Evolutionary conservation across 345 rosid species (phyloP).

Genomic region (Bruguiera gymnorhiza): DNA sequence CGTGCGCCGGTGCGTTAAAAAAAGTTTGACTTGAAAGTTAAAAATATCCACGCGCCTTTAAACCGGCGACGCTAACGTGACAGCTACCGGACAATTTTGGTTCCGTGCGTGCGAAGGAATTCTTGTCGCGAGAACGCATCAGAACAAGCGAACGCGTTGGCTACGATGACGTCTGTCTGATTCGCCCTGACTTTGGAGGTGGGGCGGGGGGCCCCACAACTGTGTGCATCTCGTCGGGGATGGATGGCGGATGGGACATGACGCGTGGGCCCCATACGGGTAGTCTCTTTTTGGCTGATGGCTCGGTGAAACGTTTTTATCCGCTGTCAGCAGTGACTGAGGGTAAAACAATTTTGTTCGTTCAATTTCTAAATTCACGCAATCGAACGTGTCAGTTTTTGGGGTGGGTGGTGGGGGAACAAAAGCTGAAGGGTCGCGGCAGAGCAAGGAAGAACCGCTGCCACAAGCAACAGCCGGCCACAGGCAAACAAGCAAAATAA

Average conservation of each 20-base stretch:
- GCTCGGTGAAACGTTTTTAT: too few species aligned
- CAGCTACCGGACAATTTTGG: constrained; percentile 13
- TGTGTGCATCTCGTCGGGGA: constrained; percentile 25
- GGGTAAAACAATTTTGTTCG: too few species aligned
- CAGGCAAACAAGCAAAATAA: too few species aligned
- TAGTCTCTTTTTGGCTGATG: too few species aligned
- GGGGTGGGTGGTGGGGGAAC: too few species aligned
- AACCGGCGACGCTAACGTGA: constrained; percentile 29
- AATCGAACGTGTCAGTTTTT: too few species aligned
- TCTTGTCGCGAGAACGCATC: neutral
- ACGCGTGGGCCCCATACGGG: constrained; percentile 26
- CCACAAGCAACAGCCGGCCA: too few species aligned
- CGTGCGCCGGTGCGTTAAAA: neutral
- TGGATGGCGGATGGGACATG: constrained; percentile 6
- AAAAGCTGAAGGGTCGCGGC: too few species aligned
- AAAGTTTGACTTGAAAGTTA: neutral
- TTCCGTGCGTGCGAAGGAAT: constrained; percentile 4
- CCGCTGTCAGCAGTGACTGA: too few species aligned
- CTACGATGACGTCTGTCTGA: neutral
- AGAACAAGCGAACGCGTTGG: constrained; percentile 16
- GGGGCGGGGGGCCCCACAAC: constrained; percentile 11
- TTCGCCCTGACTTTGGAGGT: too few species aligned
- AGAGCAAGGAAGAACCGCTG: too few species aligned
- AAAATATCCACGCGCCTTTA: neutral
- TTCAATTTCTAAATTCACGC: too few species aligned